phyloP scores from a whole-genome alignment of 1,284 basidiomycete species.

The Volvariella surrecta region DNA sequence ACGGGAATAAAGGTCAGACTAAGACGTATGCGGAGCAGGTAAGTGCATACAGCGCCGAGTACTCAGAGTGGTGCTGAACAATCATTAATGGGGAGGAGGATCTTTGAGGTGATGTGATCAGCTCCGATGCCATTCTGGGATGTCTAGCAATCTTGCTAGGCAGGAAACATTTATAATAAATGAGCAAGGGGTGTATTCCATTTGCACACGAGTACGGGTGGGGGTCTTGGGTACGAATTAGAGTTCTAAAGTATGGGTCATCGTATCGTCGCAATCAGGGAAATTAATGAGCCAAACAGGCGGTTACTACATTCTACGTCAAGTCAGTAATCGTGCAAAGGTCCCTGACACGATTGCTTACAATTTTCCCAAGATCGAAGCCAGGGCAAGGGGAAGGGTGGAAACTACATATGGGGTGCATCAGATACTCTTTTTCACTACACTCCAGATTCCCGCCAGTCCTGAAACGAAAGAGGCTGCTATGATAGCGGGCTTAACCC shows the following conservation, averaged over 20 bases:
- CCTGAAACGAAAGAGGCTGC: conserved; percentile 87
- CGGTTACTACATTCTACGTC: conserved; percentile 28
- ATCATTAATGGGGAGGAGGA: too few relatives aligned
- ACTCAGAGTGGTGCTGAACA: too few relatives aligned
- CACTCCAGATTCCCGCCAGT: conserved; percentile 86
- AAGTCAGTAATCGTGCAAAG: conserved; percentile 23
- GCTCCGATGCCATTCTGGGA: too few relatives aligned
- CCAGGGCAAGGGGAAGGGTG: conserved; percentile 36
- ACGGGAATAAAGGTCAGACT: too few relatives aligned
- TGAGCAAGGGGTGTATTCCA: conserved; percentile 19
- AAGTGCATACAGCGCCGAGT: too few relatives aligned
- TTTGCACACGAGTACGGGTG: conserved; percentile 5
- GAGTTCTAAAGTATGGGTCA: conserved; percentile 43
- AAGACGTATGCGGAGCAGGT: too few relatives aligned
- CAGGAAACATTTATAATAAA: not conserved
- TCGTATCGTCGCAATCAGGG: conserved; percentile 37
- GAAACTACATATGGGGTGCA: conserved; percentile 39
- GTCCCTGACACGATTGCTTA: conserved; percentile 31
- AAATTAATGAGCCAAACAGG: conserved; percentile 30
- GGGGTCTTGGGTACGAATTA: conserved; percentile 18
- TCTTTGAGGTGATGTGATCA: too few relatives aligned
- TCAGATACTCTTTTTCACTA: conserved; percentile 77
- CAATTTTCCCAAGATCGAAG: conserved; percentile 29
- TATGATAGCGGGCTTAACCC: conserved; percentile 81
- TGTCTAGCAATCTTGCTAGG: too few relatives aligned